Evolutionary conservation across 257 asterid species (phyloP).

Genomic region (Euphrasia confusa): DNA sequence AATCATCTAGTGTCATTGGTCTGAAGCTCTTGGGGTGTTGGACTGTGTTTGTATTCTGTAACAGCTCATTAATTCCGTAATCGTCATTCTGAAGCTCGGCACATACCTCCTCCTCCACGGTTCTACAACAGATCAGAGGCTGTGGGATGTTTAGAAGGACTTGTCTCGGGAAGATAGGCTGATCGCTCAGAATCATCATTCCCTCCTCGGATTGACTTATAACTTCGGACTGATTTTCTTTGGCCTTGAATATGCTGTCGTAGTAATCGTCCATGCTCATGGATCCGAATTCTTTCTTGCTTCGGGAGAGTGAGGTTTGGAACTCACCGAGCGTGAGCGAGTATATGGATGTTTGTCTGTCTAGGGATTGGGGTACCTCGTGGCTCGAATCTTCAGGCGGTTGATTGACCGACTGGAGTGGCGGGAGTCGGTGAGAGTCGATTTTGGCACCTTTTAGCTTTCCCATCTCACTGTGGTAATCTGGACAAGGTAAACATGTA

Average conservation of each 20-base stretch:
- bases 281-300: neutral
- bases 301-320: neutral
- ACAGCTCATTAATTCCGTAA: neutral
- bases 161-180: constrained; percentile 52
- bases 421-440: too few relatives aligned
- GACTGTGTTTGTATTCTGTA: neutral
- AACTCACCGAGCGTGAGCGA: neutral
- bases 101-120: constrained; percentile 87
- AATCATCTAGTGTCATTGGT: constrained; percentile 84
- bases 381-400: too few relatives aligned
- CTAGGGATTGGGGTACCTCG: too few relatives aligned
- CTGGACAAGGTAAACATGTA: too few relatives aligned
- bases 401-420: too few relatives aligned
- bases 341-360: too few relatives aligned
- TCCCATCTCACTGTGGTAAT: too few relatives aligned
- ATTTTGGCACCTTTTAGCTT: too few relatives aligned
- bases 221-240: neutral
- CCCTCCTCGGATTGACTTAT: too few relatives aligned
- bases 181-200: constrained; percentile 13
- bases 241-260: neutral
- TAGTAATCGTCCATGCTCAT: neutral
- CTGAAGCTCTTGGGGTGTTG: constrained; percentile 37
- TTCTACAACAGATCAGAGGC: constrained; percentile 54
- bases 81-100: constrained; percentile 43
- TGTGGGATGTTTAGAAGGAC: constrained; percentile 41